A percentile compares a stretch with the other conserved stretches of the same genome.
phyloP scores from a whole-genome alignment of 345 rosid genomes.

The Dipteronia dyeriana region DNA sequence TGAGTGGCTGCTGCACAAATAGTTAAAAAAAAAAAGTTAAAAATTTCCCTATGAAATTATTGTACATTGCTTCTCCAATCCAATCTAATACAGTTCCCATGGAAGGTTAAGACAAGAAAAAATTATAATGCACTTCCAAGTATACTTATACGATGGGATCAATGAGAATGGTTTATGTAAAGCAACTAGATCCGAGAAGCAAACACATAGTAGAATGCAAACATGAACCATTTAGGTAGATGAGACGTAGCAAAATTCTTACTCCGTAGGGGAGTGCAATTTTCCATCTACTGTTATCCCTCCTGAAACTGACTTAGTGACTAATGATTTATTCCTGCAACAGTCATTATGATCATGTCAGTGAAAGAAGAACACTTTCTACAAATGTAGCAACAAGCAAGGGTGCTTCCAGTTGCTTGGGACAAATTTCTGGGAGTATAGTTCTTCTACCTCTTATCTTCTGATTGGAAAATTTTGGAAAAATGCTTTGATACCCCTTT shows the following conservation, averaged over 20 bases:
- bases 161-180: not conserved
- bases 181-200: not conserved
- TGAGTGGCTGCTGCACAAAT: constrained; percentile 37
- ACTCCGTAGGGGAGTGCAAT: constrained; percentile 37
- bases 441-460: constrained; percentile 75
- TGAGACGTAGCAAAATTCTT: constrained; percentile 22
- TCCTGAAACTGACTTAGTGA: constrained; percentile 42
- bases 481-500: constrained; percentile 40
- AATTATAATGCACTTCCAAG: not conserved
- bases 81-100: constrained; percentile 5
- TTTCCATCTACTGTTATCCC: constrained; percentile 33
- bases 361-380: not conserved
- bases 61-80: not conserved
- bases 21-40: constrained; percentile 14
- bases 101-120: not conserved
- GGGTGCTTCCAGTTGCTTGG: constrained; percentile 1
- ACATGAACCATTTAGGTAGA: constrained; percentile 8
- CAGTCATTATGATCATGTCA: constrained; percentile 1
- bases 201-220: not conserved
- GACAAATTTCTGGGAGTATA: not conserved
- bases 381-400: not conserved
- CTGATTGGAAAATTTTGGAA: constrained; percentile 35
- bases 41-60: constrained; percentile 17
- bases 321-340: constrained; percentile 38
- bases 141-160: not conserved